Percentiles rank a stretch among this genome's conserved stretches.
These are phyloP conservation scores for Clonostachys rhizophaga DNA, from an alignment of 2,329 filamentous ascomycete species.

Conservation along the genomic window DNA sequence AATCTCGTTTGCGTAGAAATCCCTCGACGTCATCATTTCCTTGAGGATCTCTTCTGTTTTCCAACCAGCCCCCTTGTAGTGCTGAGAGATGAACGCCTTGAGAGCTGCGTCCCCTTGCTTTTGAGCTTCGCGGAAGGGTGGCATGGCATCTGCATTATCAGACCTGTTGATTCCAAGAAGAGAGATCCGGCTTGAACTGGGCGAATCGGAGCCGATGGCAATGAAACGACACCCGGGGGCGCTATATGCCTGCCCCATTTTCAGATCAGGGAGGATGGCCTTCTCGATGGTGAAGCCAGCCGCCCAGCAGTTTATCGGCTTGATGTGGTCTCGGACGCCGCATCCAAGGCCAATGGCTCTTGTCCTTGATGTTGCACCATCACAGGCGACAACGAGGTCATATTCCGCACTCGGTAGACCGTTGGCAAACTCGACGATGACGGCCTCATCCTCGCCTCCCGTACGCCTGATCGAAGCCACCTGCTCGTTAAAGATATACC, in stretches of 20 bases:
- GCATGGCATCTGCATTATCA: conserved; percentile 14
- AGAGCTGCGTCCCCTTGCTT: conserved; percentile 9
- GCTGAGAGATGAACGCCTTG: conserved; percentile 29
- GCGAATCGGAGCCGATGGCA: conserved; percentile 21
- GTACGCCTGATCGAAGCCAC: conserved; percentile 26
- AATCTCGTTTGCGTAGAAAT: conserved; percentile 41
- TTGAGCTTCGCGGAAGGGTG: conserved; percentile 25
- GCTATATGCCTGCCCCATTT: conserved; percentile 26
- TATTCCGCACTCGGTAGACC: conserved; percentile 25
- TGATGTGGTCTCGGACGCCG: conserved; percentile 28
- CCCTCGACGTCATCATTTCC: conserved; percentile 22
- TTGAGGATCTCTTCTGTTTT: conserved; percentile 23
- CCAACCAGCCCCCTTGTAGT: conserved; percentile 41
- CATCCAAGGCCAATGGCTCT: conserved; percentile 35
- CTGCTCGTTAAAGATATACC: conserved; percentile 22
- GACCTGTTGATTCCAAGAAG: conserved; percentile 27
- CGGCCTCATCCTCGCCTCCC: conserved; percentile 13
- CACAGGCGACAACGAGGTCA: conserved; percentile 43
- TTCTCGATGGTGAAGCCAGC: conserved; percentile 33
- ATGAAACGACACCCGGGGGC: conserved; percentile 29
- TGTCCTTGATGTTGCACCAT: conserved; percentile 40
- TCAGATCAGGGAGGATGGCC: conserved; percentile 29
- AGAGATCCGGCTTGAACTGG: conserved; percentile 19
- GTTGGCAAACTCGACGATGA: conserved; percentile 33
- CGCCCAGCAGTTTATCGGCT: conserved; percentile 27